Evolutionary conservation across 1,284 basidiomycete species (phyloP), one percentile per base, ranked within the genome.

Genomic region (Sutorius eximius): DNA sequence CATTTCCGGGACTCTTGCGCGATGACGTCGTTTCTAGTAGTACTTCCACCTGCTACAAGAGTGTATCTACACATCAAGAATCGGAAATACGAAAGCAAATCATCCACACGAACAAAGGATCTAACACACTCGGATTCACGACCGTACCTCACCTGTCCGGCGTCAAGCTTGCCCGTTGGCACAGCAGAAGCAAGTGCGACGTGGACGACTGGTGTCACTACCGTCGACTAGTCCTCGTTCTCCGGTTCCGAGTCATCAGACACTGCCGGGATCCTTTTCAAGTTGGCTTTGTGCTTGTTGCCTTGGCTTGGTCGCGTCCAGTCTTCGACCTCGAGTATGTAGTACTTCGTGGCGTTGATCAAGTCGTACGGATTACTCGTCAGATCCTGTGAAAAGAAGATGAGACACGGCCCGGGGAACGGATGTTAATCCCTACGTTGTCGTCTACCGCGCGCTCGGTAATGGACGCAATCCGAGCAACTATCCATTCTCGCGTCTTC

Each of bases 261-360:
- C 45, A 76, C 73, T n/a, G 71, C 64, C 15, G 77, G 73, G n/a
- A 73, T 64, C 62, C 82, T 86, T 61, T 76, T 79, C 10, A 76
- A 75, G n/a, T 77, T 78, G 30, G 73, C 69, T 52, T 81, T 77
- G 42, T 83, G 82, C 68, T 86, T 87, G 55, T 82, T 82, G 34
- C 79, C 64, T 45, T 77, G 77, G 49, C 77, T 79, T 3, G 86
- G 83, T 62, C 90, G 90, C 2, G 88, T 91, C 87, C 91, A 95
- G 64, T 93, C 91, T 68, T 97, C 95, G 6, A 95, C 93, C 67
- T 95, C 89, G 16, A 97, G 84, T 81, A 94, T 87, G 71, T 91
- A 95, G 68, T 93, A 98, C 63, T 94, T 93, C 54, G 95, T 84
- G 12, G 94, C 94, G 62, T 95, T 91, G 2, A 91, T 88, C 2